phyloP scores from a whole-genome alignment of 306 rosid genomes.

The Mimosa bimucronata region DNA sequence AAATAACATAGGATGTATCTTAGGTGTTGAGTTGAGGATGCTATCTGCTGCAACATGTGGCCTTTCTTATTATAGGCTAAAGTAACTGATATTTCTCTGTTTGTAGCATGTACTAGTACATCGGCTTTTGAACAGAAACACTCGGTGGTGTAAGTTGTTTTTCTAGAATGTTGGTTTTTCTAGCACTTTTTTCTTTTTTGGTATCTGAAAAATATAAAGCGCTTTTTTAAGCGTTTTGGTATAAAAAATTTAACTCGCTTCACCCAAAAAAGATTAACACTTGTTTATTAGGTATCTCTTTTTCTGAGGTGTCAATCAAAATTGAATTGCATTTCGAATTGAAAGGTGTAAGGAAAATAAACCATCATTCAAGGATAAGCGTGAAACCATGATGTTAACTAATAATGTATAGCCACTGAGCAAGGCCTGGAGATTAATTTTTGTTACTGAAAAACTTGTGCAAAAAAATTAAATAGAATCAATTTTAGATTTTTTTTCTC shows the following conservation, averaged over 20 bases:
- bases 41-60: neutral
- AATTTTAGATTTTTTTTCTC: too few relatives aligned
- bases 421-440: too few relatives aligned
- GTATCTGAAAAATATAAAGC: too few relatives aligned
- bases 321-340: neutral
- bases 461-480: too few relatives aligned
- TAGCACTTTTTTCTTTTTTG: too few relatives aligned
- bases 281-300: too few relatives aligned
- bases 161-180: neutral
- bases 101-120: neutral
- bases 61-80: neutral
- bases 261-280: too few relatives aligned
- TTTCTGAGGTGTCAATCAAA: neutral
- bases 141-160: neutral
- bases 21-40: conserved; percentile 11
- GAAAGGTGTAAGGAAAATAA: neutral
- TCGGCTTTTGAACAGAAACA: neutral
- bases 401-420: too few relatives aligned
- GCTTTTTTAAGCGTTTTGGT: too few relatives aligned
- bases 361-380: neutral
- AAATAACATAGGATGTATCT: conserved; percentile 13
- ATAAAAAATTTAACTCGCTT: too few relatives aligned
- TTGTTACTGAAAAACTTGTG: too few relatives aligned
- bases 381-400: too few relatives aligned
- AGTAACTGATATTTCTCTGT: neutral